Evolutionary conservation across 805 yeast genomes (phyloP).

Genomic region (Jamesozyma lodderae): DNA sequence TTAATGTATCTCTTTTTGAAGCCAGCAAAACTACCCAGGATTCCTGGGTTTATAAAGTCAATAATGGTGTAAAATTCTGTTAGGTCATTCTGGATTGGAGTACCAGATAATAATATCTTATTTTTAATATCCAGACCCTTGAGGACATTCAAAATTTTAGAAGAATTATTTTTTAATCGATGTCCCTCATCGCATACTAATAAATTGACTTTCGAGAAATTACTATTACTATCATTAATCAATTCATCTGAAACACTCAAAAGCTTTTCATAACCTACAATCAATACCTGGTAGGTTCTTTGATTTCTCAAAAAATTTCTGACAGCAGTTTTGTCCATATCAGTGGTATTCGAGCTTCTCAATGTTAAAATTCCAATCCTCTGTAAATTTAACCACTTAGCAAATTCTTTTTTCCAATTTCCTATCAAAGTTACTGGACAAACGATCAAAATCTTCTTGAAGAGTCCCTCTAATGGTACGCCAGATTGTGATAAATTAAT

Average conservation of each 20-base stretch:
- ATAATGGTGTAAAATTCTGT: slow-evolving; percentile 72
- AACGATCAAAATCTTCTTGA: slow-evolving; percentile 61
- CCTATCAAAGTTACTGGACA: slow-evolving; percentile 86
- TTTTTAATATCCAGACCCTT: slow-evolving; percentile 44
- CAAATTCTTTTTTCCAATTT: slow-evolving; percentile 84
- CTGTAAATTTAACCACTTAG: slow-evolving; percentile 72
- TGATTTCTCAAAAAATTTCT: slow-evolving; percentile 50
- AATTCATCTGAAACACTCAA: slow-evolving; percentile 45
- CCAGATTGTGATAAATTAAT: slow-evolving; percentile 30
- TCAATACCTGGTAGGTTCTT: slow-evolving; percentile 69
- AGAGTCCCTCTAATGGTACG: slow-evolving; percentile 29
- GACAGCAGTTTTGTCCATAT: slow-evolving; percentile 49
- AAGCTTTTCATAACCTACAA: slow-evolving; percentile 83
- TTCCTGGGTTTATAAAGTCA: slow-evolving; percentile 78
- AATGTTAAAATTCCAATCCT: slow-evolving; percentile 59
- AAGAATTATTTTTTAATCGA: slow-evolving; percentile 64
- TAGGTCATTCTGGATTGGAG: slow-evolving; percentile 90
- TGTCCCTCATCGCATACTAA: slow-evolving; percentile 95
- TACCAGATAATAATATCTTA: slow-evolving; percentile 70
- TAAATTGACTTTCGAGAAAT: slow-evolving; percentile 43
- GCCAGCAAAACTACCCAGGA: slow-evolving; percentile 51
- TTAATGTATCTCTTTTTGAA: slow-evolving; percentile 54
- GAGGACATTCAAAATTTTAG: slow-evolving; percentile 61
- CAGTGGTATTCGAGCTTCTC: slow-evolving; percentile 39
- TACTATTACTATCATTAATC: slow-evolving; percentile 16